phyloP scores from a whole-genome alignment of 805 yeast genomes.

The Sungouiozyma intestinalis region DNA sequence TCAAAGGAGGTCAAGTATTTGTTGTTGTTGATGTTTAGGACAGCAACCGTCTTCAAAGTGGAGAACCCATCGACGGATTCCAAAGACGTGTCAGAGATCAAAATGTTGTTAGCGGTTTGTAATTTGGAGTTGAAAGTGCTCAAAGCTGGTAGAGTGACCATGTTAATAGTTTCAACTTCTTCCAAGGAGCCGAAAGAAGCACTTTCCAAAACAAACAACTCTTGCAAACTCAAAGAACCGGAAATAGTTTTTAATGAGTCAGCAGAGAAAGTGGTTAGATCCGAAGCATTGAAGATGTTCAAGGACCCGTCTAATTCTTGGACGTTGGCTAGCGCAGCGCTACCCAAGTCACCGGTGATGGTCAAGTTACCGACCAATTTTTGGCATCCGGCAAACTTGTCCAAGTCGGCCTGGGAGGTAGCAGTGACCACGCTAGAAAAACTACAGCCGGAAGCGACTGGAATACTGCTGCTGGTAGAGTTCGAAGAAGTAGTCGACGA shows the following conservation, averaged over 20 bases:
- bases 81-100: conserved; percentile 65
- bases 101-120: conserved; percentile 58
- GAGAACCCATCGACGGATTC: conserved; percentile 56
- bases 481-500: conserved; percentile 5
- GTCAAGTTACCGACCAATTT: conserved; percentile 72
- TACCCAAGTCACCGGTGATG: conserved; percentile 54
- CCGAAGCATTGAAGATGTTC: conserved; percentile 52
- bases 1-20: conserved; percentile 58
- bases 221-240: conserved; percentile 52
- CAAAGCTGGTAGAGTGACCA: conserved; percentile 83
- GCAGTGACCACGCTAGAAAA: conserved; percentile 56
- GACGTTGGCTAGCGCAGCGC: conserved; percentile 64
- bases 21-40: conserved; percentile 88
- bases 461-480: conserved; percentile 18
- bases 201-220: conserved; percentile 54
- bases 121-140: conserved; percentile 58
- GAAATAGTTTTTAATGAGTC: conserved; percentile 67
- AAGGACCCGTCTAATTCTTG: conserved; percentile 71
- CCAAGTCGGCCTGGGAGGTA: conserved; percentile 71
- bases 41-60: conserved; percentile 35
- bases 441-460: conserved; percentile 54
- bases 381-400: conserved; percentile 58
- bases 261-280: conserved; percentile 59
- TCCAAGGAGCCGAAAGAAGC: conserved; percentile 69
- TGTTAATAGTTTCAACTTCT: conserved; percentile 70